These are phyloP conservation scores for Cymodocea nodosa DNA, from an alignment of 116 monocot species.

Conservation along the genomic window DNA sequence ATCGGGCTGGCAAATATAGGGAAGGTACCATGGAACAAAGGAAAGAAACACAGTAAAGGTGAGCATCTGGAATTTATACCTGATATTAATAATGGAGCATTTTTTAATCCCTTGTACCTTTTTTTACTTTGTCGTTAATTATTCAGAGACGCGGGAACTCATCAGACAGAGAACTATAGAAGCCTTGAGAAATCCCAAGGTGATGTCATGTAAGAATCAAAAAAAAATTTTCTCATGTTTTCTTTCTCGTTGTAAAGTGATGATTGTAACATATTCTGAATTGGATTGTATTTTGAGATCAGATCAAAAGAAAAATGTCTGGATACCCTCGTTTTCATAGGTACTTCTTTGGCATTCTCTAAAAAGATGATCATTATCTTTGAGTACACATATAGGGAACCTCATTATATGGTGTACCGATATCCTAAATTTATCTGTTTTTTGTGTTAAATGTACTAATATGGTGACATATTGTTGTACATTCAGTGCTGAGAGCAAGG, in stretches of 20 bases:
- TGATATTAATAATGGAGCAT: neutral
- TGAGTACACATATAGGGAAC: too few relatives aligned
- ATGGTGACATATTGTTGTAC: neutral
- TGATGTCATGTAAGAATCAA: constrained; percentile 88
- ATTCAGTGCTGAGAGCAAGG: constrained; percentile 60
- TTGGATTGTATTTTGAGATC: constrained; percentile 10
- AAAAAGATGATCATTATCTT: neutral
- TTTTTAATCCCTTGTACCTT: neutral
- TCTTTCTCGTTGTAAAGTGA: neutral
- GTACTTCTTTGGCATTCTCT: constrained; percentile 13
- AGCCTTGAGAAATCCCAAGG: constrained; percentile 94
- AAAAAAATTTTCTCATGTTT: constrained; percentile 5
- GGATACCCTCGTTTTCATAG: constrained; percentile 51
- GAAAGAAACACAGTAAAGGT: constrained; percentile 71
- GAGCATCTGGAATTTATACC: neutral
- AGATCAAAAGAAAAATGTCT: constrained; percentile 78
- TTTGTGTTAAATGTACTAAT: neutral
- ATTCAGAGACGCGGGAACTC: constrained; percentile 54
- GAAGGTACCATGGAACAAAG: constrained; percentile 82
- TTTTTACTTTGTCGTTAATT: constrained; percentile 3
- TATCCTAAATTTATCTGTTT: neutral
- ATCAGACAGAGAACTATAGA: constrained; percentile 76
- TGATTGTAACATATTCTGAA: neutral
- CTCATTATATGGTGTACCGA: too few relatives aligned
- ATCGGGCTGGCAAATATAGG: constrained; percentile 88